Percentiles rank a stretch among this genome's conserved stretches.
phyloP scores from a whole-genome alignment of 139 green algal species.

The Nannochloris sp. region DNA sequence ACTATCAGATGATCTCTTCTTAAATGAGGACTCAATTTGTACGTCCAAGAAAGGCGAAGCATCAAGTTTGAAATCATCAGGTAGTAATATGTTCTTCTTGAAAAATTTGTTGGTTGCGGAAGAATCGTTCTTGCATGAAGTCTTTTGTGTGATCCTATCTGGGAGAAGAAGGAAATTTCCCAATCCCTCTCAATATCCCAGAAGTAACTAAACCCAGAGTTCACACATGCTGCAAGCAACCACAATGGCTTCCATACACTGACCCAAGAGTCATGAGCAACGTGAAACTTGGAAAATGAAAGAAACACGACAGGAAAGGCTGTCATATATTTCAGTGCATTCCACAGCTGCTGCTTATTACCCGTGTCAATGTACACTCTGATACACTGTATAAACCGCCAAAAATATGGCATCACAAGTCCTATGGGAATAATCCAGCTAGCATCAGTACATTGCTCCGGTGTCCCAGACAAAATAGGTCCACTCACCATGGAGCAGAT shows the following conservation, averaged over 20 bases:
- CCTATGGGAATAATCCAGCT: constrained; percentile 50
- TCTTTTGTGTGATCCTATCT: constrained; percentile 8
- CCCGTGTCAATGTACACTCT: constrained; percentile 58
- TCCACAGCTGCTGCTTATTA: constrained; percentile 51
- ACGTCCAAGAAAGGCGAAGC: constrained; percentile 76
- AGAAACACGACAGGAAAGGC: constrained; percentile 88
- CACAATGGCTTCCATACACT: constrained; percentile 54
- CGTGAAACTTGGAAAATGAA: constrained; percentile 66
- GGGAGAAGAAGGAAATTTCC: constrained; percentile 70
- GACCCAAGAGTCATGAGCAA: constrained; percentile 24
- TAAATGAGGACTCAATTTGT: constrained; percentile 79
- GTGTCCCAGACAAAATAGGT: constrained; percentile 34
- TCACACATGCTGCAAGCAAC: constrained; percentile 64
- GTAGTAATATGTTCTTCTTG: constrained; percentile 27
- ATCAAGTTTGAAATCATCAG: constrained; percentile 69
- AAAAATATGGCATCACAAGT: constrained; percentile 68
- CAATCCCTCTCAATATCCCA: constrained; percentile 95
- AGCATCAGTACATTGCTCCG: constrained; percentile 28
- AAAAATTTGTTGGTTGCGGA: constrained; percentile 30
- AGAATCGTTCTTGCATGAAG: constrained; percentile 29
- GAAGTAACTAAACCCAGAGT: constrained; percentile 85
- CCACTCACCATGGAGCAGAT: constrained; percentile 44
- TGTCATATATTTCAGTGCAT: constrained; percentile 91
- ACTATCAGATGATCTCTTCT: constrained; percentile 37
- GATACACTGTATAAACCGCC: constrained; percentile 86